A percentile compares a stretch with the other conserved stretches of the same genome.
Evolutionary conservation across 169 alveolate genomes (phyloP).

Genomic region (Cryptosporidium parvum): DNA sequence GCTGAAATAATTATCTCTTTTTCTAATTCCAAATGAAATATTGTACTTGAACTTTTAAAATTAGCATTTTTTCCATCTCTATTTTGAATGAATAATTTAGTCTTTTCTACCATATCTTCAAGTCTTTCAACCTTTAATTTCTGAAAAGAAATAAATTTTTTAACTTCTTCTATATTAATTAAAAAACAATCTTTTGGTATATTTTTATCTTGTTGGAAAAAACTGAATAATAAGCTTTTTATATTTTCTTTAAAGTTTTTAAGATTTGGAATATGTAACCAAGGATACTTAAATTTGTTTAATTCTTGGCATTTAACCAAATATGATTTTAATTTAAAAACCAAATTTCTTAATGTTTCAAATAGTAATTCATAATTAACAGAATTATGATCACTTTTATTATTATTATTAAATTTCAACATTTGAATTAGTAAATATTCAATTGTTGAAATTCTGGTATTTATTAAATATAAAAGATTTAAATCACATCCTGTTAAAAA

Average conservation of each 20-base stretch:
- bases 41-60: not conserved
- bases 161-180: not conserved
- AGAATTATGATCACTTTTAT: not conserved
- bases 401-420: no score
- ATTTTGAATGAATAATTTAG: not conserved
- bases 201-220: not conserved
- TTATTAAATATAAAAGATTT: constrained; percentile 1
- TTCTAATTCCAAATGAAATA: not conserved
- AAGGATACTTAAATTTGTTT: constrained; percentile 25
- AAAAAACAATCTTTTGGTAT: constrained; percentile 3
- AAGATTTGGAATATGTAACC: constrained; percentile 12
- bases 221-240: not conserved
- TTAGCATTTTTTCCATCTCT: not conserved
- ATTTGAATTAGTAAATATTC: not conserved
- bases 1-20: not conserved
- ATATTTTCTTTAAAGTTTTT: not conserved
- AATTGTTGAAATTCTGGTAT: constrained; percentile 30
- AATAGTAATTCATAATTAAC: not conserved
- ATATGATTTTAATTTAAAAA: not conserved
- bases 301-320: not conserved
- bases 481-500: constrained; percentile 15
- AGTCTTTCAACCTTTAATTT: not conserved
- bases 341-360: not conserved
- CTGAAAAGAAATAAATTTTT: not conserved
- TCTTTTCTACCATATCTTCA: not conserved